Evolutionary conservation across 1,139 yeast species (phyloP), one percentile per base, ranked within the genome.

Genomic region (Candida tropicalis): DNA sequence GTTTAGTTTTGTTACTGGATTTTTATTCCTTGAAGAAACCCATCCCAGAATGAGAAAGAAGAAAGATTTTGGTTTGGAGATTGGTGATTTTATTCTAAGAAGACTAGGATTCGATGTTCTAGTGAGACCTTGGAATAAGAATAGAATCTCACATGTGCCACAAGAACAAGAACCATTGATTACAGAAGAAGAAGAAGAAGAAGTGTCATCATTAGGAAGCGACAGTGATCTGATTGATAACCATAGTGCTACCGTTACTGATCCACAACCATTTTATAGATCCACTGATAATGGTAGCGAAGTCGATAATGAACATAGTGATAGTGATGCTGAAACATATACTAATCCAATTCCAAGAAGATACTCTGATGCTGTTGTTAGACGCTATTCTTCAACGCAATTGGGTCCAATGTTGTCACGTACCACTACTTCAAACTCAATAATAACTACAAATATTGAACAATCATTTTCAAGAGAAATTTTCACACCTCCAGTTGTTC

Each of bases 21-120:
- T 82, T 38, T 66, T 82, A 39, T 80, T 81, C 51, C 59, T 82
- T 34, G 84, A 82, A 54, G 88, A 82, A 57, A 79, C 86, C 3
- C 84, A 79, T 53, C 73, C 66, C 17, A 59, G 60, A 26, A 60
- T 60, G 41, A 70, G 64, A 51, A 52, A 67, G 45, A 62, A 66
- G 42, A 63, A 68, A 44, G 87, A 81, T 55, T 49, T 58, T 33
- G 84, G 85, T 1, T 56, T 81, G 6, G 80, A 71, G 26, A 36
- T 77, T 9, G 86, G 86, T 11, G 82, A 79, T 50, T 52, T 53
- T 40, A 50, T 80, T 28, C 53, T 67, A 51, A 50, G 52, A 10
- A 42, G 54, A 16, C 46, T 77, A 5, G 76, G 79, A 1, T 55
- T 57, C 32, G 42, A 49, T 6, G 53, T 62, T 3, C 66, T 67